Conservation (phyloP, 495 filamentous ascomycete species). For the Ramalina intermedia region DNA sequence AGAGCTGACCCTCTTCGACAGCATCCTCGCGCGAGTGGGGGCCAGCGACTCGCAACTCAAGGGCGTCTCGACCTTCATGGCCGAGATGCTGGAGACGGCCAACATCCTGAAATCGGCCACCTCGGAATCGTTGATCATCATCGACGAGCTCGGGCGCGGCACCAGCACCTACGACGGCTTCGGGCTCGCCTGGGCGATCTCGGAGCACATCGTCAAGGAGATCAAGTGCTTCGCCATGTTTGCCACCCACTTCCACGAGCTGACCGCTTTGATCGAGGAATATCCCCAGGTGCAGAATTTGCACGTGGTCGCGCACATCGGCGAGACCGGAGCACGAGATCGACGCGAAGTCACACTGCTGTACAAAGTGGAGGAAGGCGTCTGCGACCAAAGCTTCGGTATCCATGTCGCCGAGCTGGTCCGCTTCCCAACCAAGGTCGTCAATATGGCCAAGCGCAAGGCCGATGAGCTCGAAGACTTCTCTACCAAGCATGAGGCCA, state of each 20-base stretch:
- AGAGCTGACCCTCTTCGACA: constrained; percentile 92
- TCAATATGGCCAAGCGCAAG: constrained; percentile 96
- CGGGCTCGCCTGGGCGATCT: constrained; percentile 95
- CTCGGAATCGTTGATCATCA: constrained; percentile 87
- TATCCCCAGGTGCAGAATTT: constrained; percentile 81
- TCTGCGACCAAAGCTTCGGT: constrained; percentile 94
- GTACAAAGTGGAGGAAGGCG: constrained; percentile 88
- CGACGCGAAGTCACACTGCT: constrained; percentile 85
- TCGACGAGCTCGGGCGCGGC: constrained; percentile 95
- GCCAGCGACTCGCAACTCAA: constrained; percentile 94
- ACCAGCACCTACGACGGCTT: constrained; percentile 99
- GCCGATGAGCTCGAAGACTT: constrained; percentile 98
- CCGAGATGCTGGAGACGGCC: constrained; percentile 97
- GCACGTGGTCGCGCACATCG: constrained; percentile 92
- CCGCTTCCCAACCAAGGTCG: constrained; percentile 92
- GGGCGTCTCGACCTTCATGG: constrained; percentile 98
- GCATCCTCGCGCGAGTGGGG: constrained; percentile 90
- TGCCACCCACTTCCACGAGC: constrained; percentile 96
- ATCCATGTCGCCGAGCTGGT: constrained; percentile 98
- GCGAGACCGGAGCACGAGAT: constrained; percentile 31
- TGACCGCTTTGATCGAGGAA: constrained; percentile 76
- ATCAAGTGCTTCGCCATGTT: constrained; percentile 90
- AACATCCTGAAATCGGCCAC: constrained; percentile 97
- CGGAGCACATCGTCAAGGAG: constrained; percentile 89
- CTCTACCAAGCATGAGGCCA: constrained; percentile 47